These are phyloP conservation scores for Orbilia blumenaviensis DNA, from an alignment of 2,329 filamentous ascomycete species.

Conservation along the genomic window DNA sequence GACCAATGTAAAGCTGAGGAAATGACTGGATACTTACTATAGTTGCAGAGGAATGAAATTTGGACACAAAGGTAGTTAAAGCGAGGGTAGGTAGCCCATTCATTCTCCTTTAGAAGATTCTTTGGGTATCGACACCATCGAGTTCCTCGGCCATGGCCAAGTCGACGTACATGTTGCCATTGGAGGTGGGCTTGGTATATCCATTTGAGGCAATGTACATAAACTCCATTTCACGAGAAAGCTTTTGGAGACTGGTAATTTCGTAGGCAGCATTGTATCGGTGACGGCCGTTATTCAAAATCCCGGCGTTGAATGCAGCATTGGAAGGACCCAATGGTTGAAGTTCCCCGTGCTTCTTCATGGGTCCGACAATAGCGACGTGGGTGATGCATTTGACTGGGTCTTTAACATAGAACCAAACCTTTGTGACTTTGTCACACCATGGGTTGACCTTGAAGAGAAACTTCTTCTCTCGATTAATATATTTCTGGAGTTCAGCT, in stretches of 20 bases:
- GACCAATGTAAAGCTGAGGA: too few species aligned
- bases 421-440: background rate
- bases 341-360: constrained; percentile 15
- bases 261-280: constrained; percentile 23
- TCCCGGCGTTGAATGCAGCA: constrained; percentile 20
- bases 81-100: background rate
- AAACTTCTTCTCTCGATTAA: background rate
- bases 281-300: background rate
- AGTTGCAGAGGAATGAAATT: too few species aligned
- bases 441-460: constrained; percentile 24
- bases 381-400: constrained; percentile 23
- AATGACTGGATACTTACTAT: too few species aligned
- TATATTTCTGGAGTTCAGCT: background rate
- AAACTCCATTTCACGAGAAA: background rate
- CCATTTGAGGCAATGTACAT: background rate
- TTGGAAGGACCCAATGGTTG: background rate
- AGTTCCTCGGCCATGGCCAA: background rate
- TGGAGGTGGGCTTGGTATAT: background rate
- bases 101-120: background rate
- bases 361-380: constrained; percentile 10
- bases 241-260: background rate
- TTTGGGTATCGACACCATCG: background rate
- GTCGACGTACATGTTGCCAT: constrained; percentile 12
- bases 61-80: too few species aligned
- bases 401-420: constrained; percentile 36